These are phyloP conservation scores for Ceratocystis variospora DNA, from an alignment of 2,329 filamentous ascomycete species.

Conservation along the genomic window DNA sequence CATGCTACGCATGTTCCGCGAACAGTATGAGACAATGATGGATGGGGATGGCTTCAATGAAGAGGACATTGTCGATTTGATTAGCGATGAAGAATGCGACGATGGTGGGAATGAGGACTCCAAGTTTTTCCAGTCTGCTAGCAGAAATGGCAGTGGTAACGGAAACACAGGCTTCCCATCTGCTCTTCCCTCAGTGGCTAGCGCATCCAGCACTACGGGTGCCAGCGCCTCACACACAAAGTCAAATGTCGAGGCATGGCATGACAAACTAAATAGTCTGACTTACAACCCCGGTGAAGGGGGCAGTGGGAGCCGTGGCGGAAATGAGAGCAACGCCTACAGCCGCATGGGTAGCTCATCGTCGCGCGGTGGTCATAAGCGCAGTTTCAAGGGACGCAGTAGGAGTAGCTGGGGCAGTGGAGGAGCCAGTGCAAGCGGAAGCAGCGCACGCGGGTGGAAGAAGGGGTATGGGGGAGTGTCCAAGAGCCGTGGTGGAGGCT, in stretches of 20 bases:
- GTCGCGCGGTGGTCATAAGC: neutral
- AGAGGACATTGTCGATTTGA: constrained; percentile 41
- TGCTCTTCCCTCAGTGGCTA: neutral
- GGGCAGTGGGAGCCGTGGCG: neutral
- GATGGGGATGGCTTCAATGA: constrained; percentile 21
- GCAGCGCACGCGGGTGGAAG: neutral
- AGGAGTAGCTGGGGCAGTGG: constrained; percentile 5
- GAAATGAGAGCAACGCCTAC: neutral
- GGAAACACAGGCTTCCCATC: neutral
- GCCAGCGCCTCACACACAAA: constrained; percentile 19
- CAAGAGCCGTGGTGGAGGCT: neutral
- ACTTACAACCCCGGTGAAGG: constrained; percentile 1
- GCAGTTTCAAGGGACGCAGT: neutral
- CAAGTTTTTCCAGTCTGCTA: constrained; percentile 32
- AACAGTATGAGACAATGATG: constrained; percentile 39
- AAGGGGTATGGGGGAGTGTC: neutral
- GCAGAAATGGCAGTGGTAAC: constrained; percentile 29
- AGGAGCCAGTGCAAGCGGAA: neutral
- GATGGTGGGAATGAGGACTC: constrained; percentile 32
- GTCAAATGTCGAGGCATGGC: constrained; percentile 7
- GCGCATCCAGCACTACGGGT: neutral
- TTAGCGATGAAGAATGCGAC: constrained; percentile 32
- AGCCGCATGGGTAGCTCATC: neutral
- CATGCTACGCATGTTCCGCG: constrained; percentile 38
- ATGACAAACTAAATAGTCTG: constrained; percentile 11